Conservation (phyloP, 129 eudicot genomes). For the Glebionis coronaria region DNA sequence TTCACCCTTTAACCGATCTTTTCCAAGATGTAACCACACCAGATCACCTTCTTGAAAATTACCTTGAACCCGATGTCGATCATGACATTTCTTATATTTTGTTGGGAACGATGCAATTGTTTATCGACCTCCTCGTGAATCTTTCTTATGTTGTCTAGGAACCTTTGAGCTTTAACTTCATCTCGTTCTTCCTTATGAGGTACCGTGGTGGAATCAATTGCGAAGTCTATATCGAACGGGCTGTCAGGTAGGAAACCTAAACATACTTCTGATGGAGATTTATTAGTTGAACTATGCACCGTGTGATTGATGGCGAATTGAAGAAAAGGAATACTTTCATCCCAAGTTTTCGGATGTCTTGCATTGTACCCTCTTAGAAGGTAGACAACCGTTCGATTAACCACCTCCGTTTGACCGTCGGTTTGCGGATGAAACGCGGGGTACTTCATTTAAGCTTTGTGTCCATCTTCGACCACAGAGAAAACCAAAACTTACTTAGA, state of each 20-base stretch:
- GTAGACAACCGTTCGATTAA: constrained; percentile 9
- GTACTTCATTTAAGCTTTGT: constrained; percentile 19
- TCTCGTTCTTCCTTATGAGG: background rate
- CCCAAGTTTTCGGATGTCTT: constrained; percentile 21
- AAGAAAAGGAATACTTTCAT: constrained; percentile 23
- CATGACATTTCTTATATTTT: constrained; percentile 4
- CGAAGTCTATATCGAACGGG: constrained; percentile 13
- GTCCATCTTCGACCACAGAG: constrained; percentile 5
- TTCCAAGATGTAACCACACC: constrained; percentile 23
- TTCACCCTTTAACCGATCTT: too few relatives aligned
- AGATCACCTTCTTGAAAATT: constrained; percentile 8
- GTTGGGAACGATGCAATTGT: background rate
- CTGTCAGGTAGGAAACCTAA: constrained; percentile 17
- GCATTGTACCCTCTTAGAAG: constrained; percentile 13
- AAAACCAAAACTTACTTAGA: constrained; percentile 7
- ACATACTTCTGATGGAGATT: constrained; percentile 24
- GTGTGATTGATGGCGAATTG: constrained; percentile 21
- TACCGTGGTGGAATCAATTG: background rate
- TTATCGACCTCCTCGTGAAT: background rate
- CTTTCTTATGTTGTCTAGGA: background rate
- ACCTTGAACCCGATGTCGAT: background rate
- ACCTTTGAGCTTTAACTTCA: background rate
- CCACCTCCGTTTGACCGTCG: constrained; percentile 21
- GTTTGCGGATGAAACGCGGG: background rate
- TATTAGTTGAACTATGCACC: constrained; percentile 6